Conservation (phyloP, 345 rosid genomes). For the Ceriops decandra region DNA sequence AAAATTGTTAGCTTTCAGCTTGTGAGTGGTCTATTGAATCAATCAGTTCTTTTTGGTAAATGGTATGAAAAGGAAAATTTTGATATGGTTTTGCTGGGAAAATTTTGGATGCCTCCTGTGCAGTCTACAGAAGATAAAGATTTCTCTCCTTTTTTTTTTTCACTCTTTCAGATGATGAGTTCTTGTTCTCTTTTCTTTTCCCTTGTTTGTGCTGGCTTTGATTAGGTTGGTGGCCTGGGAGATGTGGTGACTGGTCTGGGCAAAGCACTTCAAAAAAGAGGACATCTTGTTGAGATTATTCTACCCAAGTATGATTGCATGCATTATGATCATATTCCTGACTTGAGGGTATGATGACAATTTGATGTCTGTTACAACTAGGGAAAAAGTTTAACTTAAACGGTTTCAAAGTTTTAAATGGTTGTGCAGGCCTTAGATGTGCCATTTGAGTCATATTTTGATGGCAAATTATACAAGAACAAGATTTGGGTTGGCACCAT, state of each 20-base stretch:
- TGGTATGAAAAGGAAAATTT: too few relatives aligned
- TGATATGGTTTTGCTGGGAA: too few relatives aligned
- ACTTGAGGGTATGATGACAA: conserved; percentile 59
- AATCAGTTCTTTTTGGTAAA: background rate
- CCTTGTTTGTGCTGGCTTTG: background rate
- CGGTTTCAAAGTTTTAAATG: conserved; percentile 16
- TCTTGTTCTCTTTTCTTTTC: background rate
- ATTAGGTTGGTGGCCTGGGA: conserved; percentile 95
- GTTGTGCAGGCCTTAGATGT: conserved; percentile 72
- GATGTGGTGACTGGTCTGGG: conserved; percentile 95
- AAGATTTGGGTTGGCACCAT: conserved; percentile 90
- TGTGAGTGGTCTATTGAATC: background rate
- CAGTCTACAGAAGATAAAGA: too few relatives aligned
- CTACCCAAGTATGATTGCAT: conserved; percentile 97
- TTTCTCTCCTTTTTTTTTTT: too few relatives aligned
- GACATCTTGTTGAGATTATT: conserved; percentile 87
- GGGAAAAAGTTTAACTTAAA: background rate
- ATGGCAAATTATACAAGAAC: conserved; percentile 74
- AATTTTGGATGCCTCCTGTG: too few relatives aligned
- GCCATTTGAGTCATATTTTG: conserved; percentile 79
- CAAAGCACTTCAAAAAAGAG: conserved; percentile 89
- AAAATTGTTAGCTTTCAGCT: background rate
- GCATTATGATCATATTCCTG: conserved; percentile 64
- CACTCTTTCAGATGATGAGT: too few relatives aligned
- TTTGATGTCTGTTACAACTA: conserved; percentile 9